These are phyloP conservation scores for Aspergillus quadricinctus DNA, from an alignment of 2,329 filamentous ascomycete genomes.

Conservation along the genomic window DNA sequence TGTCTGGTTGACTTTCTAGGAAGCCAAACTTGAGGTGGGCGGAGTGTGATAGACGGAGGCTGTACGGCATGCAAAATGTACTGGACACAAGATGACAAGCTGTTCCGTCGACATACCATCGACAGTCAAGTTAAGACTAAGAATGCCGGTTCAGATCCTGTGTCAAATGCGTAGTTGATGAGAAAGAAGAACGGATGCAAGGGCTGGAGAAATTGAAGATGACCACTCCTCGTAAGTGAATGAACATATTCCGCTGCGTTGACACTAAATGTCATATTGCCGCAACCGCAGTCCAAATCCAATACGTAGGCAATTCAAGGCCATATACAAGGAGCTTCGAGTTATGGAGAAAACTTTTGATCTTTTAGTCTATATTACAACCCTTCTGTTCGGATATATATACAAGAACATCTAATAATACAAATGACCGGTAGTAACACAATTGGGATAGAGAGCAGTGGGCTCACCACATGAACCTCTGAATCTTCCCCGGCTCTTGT, in stretches of 20 bases:
- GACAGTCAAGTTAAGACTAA: background rate
- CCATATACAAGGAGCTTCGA: background rate
- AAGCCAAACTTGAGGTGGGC: background rate
- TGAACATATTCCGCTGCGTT: background rate
- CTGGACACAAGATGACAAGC: background rate
- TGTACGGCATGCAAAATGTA: background rate
- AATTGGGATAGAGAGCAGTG: slow-evolving; percentile 47
- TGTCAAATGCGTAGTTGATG: background rate
- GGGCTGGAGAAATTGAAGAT: background rate
- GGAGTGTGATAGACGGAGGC: background rate
- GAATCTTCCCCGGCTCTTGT: slow-evolving; percentile 41
- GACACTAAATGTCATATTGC: background rate
- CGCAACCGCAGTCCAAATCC: background rate
- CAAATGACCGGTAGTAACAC: background rate
- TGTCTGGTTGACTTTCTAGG: background rate
- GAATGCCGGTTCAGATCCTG: background rate
- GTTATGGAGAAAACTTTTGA: background rate
- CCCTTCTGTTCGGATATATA: background rate
- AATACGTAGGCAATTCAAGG: background rate
- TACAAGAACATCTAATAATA: background rate
- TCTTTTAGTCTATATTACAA: background rate
- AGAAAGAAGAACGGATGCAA: background rate
- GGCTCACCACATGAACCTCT: slow-evolving; percentile 66
- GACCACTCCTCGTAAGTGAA: too few relatives aligned
- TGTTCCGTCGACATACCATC: background rate